Evolutionary conservation across 192 early-diverging fungal genomes (phyloP).

Genomic region (Linderina pennispora): DNA sequence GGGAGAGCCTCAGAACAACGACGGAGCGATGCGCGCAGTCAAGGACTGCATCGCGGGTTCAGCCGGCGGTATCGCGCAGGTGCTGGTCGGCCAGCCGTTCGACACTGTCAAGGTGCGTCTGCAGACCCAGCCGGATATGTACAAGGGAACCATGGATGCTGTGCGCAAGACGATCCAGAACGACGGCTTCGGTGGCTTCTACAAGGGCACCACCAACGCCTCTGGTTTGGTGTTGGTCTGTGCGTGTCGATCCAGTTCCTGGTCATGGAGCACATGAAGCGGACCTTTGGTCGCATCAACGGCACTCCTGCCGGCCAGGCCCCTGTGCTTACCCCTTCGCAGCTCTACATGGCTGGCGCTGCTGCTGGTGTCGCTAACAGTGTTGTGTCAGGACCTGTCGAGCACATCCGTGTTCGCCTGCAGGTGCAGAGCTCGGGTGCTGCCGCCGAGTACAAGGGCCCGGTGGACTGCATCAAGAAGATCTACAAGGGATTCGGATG

Average conservation of each 20-base stretch:
- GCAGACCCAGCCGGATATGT: constrained; percentile 84
- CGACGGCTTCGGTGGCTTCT: constrained; percentile 81
- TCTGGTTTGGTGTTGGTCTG: constrained; percentile 87
- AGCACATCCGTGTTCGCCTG: constrained; percentile 92
- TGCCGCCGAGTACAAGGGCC: constrained; percentile 58
- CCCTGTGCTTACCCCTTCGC: constrained; percentile 56
- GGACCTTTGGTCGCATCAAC: constrained; percentile 62
- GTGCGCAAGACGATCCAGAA: constrained; percentile 72
- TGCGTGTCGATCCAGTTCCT: constrained; percentile 98
- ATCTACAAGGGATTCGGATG: constrained; percentile 73
- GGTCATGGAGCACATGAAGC: constrained; percentile 83
- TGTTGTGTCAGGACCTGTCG: constrained; percentile 85
- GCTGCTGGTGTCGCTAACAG: constrained; percentile 84
- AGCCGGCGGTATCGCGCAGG: constrained; percentile 70
- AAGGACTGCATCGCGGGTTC: constrained; percentile 74
- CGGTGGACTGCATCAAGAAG: constrained; percentile 77
- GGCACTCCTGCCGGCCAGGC: constrained; percentile 36
- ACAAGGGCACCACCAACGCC: constrained; percentile 92
- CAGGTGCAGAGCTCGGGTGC: constrained; percentile 79
- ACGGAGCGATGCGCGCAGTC: constrained; percentile 52
- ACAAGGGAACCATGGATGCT: constrained; percentile 82
- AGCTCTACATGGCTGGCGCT: constrained; percentile 85
- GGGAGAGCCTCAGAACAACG: constrained; percentile 3
- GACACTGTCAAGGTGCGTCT: constrained; percentile 86
- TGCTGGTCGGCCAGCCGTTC: constrained; percentile 74